Percentiles rank a stretch among this genome's conserved stretches.
phyloP scores from a whole-genome alignment of 371 early-diverging fungal genomes.

The Mucor ambiguus region DNA sequence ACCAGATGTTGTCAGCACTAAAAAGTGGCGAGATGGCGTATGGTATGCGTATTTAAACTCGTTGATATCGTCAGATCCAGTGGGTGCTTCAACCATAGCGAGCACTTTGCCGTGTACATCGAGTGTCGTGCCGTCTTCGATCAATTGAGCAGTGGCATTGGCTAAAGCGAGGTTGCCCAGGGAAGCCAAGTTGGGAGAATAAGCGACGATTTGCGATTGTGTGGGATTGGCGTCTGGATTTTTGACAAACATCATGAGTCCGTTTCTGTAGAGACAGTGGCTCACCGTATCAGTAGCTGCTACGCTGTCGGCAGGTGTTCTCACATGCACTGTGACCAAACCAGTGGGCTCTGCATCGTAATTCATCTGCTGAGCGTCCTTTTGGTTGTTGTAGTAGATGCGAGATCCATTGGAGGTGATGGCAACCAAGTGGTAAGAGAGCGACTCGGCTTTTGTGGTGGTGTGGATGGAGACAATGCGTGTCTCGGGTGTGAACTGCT shows the following conservation, averaged over 20 bases:
- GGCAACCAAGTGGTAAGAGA: conserved; percentile 65
- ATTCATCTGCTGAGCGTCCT: conserved; percentile 9
- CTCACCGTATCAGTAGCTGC: conserved; percentile 50
- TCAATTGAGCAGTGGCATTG: conserved; percentile 2
- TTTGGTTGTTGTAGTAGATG: conserved; percentile 66
- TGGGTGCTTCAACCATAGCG: conserved; percentile 66
- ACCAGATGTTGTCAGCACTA: conserved; percentile 80
- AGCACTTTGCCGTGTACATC: conserved; percentile 78
- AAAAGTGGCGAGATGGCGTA: conserved; percentile 63
- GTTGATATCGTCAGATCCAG: conserved; percentile 41
- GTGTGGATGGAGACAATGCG: conserved; percentile 69
- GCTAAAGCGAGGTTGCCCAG: conserved; percentile 33
- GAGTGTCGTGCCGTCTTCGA: conserved; percentile 27
- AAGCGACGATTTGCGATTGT: conserved; percentile 61
- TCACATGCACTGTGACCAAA: conserved; percentile 68
- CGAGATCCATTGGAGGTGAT: conserved; percentile 72
- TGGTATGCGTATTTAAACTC: conserved; percentile 66
- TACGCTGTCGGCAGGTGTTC: conserved; percentile 49
- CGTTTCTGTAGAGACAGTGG: conserved; percentile 62
- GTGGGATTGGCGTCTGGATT: conserved; percentile 55
- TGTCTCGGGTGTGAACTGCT: conserved; percentile 41
- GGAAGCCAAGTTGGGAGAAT: conserved; percentile 64
- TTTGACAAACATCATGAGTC: conserved; percentile 61
- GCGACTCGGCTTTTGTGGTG: conserved; percentile 61
- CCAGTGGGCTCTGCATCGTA: conserved; percentile 35